Conservation (phyloP, 2,329 filamentous ascomycete species). For the Penicillium capsulatum region DNA sequence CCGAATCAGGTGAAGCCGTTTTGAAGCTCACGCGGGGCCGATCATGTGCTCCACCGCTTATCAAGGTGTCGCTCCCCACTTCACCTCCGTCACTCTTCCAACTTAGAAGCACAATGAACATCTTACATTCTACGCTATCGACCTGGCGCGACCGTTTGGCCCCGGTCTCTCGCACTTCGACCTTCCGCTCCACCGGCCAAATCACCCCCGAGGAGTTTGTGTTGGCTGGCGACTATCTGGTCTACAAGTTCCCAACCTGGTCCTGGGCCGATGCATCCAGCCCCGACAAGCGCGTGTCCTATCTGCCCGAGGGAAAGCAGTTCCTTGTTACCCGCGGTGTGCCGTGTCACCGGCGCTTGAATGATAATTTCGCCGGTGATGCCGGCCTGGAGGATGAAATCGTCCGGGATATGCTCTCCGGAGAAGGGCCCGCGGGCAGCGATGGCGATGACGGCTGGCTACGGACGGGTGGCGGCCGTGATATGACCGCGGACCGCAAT, state of each 20-base stretch:
- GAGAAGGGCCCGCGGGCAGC: slow-evolving; percentile 44
- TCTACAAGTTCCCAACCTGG: slow-evolving; percentile 99
- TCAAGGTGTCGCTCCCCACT: slow-evolving; percentile 15
- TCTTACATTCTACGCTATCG: slow-evolving; percentile 88
- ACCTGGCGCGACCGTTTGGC: slow-evolving; percentile 88
- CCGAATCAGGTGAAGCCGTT: slow-evolving; percentile 4
- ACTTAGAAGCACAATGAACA: slow-evolving; percentile 61
- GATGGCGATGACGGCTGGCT: slow-evolving; percentile 91
- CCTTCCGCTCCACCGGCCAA: slow-evolving; percentile 88
- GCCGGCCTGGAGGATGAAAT: slow-evolving; percentile 81
- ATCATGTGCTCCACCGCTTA: slow-evolving; percentile 30
- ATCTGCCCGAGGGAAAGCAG: slow-evolving; percentile 87
- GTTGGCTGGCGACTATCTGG: slow-evolving; percentile 90
- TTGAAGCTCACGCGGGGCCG: slow-evolving; percentile 24
- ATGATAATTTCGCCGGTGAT: slow-evolving; percentile 88
- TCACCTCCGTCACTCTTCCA: slow-evolving; percentile 7
- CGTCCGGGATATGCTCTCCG: slow-evolving; percentile 69
- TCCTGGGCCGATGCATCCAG: slow-evolving; percentile 87
- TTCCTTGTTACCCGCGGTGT: slow-evolving; percentile 93
- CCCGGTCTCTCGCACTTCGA: slow-evolving; percentile 83
- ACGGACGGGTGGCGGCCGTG: slow-evolving; percentile 70
- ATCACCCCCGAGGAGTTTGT: slow-evolving; percentile 98
- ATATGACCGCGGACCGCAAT: slow-evolving; percentile 46
- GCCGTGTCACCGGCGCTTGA: slow-evolving; percentile 83
- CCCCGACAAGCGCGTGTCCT: slow-evolving; percentile 69